Conservation (phyloP, 768 basidiomycete genomes). For the Lentinula raphanica region DNA sequence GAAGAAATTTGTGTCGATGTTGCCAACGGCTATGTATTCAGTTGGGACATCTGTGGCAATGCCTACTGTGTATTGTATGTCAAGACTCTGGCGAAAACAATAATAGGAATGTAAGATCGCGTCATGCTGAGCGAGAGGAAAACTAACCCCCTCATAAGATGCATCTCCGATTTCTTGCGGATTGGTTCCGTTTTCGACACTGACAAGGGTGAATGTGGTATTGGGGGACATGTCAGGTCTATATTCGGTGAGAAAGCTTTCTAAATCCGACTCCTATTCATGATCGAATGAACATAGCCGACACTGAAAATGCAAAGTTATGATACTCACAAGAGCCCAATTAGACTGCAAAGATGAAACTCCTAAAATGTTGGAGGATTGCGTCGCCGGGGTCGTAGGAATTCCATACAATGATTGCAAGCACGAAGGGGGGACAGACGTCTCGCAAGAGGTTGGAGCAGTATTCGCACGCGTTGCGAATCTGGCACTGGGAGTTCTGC, state of each 20-base stretch:
- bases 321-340: constrained; percentile 11
- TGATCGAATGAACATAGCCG: too few species aligned
- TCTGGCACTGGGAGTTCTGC: neutral
- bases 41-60: constrained; percentile 22
- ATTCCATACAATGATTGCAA: constrained; percentile 23
- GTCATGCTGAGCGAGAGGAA: neutral
- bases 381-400: constrained; percentile 16
- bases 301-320: constrained; percentile 3
- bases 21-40: constrained; percentile 20
- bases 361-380: constrained; percentile 1
- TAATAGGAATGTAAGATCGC: neutral
- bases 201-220: constrained; percentile 19
- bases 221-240: constrained; percentile 20
- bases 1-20: constrained; percentile 9
- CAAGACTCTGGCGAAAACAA: constrained; percentile 2
- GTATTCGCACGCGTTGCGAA: constrained; percentile 10
- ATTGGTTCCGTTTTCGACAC: constrained; percentile 24
- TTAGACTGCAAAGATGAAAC: constrained; percentile 12
- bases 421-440: constrained; percentile 19
- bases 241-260: constrained; percentile 18
- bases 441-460: constrained; percentile 15
- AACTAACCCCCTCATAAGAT: constrained; percentile 22
- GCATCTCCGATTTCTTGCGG: constrained; percentile 19
- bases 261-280: constrained; percentile 12
- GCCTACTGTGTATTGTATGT: constrained; percentile 24